phyloP scores from a whole-genome alignment of 208 protist genomes.

The Entamoeba dispar region DNA sequence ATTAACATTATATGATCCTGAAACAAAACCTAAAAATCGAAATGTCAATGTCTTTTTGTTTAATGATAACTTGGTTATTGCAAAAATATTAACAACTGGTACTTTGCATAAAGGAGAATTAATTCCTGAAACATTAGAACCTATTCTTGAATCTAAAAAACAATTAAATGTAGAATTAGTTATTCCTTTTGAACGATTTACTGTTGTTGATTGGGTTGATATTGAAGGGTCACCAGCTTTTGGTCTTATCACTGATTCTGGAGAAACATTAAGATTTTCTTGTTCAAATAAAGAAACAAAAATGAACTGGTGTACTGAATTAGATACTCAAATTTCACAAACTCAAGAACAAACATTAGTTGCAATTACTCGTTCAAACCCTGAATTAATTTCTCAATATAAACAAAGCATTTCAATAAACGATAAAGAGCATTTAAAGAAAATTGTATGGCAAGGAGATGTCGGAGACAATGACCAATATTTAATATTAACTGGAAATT shows the following conservation, averaged over 20 bases:
- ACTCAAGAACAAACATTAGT: background rate
- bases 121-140: background rate
- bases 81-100: background rate
- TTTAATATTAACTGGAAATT: background rate
- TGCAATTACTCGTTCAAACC: background rate
- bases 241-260: background rate
- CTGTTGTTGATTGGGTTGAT: background rate
- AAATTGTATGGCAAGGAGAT: background rate
- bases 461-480: background rate
- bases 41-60: background rate
- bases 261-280: background rate
- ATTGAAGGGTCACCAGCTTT: background rate
- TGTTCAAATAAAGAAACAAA: background rate
- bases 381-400: background rate
- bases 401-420: background rate
- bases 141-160: background rate
- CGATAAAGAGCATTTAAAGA: background rate
- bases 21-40: background rate
- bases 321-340: background rate
- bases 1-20: background rate
- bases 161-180: background rate
- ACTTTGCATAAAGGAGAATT: background rate
- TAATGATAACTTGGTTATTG: background rate
- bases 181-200: background rate
- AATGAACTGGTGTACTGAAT: background rate